Evolutionary conservation across 495 filamentous ascomycete genomes (phyloP), one percentile per base, ranked within the genome.

Genomic region (Cairneyella variabilis): DNA sequence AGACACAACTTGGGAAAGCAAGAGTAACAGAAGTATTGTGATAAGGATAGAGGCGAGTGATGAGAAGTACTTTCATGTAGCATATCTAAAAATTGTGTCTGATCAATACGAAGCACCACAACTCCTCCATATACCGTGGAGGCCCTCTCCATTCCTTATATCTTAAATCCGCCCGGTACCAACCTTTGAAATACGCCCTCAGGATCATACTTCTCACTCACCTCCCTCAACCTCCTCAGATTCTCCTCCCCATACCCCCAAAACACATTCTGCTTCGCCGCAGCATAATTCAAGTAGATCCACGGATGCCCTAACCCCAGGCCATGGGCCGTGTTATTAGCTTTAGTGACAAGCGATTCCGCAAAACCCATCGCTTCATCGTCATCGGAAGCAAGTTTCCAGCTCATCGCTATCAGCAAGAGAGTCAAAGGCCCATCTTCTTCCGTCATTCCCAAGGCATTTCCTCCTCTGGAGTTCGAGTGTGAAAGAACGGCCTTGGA

Each of bases 371-470:
- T 45, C 2, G 54, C 62, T 22, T 73, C 71, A 48, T 73, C 68
- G 8, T 51, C 21, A 2, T 59, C 48, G 28, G 49, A 42, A 28
- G 57, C 44, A n/a, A n/a, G n/a, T n/a, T n/a, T n/a, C 71, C 73
- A 76, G 10, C 61, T 55, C 18, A 70, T 56, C 9, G 63, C 54
- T 16, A 72, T 23, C 30, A 71, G 46, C 56, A 18, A 49, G 57
- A 48, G 12, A 34, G 37, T 61, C 7, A 77, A 53, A 3, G 70
- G 70, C 1, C 66, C 68, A 4, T 65, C 53, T 0, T 70, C 64
- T 0, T 61, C 55, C 4, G 73, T 64, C 0, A 83, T 55, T 3
- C 80, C 80, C 14, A 84, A 62, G 4, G 75, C 67, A 55, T 83
- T 83, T 0, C 76, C 78, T 3, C 79, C 79, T 21, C 62, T 64